These are phyloP conservation scores for Euphorbia celastroides DNA, from an alignment of 441 rosid genomes.

Conservation along the genomic window DNA sequence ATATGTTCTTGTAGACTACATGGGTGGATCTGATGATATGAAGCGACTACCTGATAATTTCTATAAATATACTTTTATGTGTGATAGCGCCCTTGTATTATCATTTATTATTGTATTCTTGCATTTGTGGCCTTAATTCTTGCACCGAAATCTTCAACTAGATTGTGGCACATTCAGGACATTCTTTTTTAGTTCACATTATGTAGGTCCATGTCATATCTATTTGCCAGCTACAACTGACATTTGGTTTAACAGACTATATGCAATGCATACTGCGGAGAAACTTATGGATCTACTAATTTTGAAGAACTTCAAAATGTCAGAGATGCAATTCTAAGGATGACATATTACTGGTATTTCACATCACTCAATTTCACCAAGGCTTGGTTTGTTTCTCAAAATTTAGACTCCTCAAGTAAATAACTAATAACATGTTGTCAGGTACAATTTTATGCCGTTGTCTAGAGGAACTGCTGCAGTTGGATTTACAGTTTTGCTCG, in stretches of 20 bases:
- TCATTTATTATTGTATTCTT: not conserved
- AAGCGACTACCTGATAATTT: not conserved
- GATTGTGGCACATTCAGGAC: not conserved
- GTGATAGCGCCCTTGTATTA: not conserved
- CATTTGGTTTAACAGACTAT: constrained; percentile 52
- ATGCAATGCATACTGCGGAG: constrained; percentile 81
- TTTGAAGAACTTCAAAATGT: constrained; percentile 59
- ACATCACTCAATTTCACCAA: constrained; percentile 3
- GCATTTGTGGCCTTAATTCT: not conserved
- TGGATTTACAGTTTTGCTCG: constrained; percentile 77
- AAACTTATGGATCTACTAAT: constrained; percentile 64
- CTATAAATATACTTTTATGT: not conserved
- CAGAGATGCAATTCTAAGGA: constrained; percentile 73
- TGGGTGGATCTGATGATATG: not conserved
- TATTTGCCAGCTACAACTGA: not conserved
- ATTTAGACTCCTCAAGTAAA: constrained; percentile 6
- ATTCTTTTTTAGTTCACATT: not conserved
- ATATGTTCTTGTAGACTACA: not conserved
- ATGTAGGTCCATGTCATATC: not conserved
- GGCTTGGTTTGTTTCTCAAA: constrained; percentile 12
- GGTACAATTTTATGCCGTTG: constrained; percentile 88
- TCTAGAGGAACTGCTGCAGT: constrained; percentile 92
- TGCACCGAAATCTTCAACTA: not conserved
- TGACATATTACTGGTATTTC: constrained; percentile 92
- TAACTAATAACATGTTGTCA: constrained; percentile 22